phyloP scores from a whole-genome alignment of 345 rosid genomes.

The Gossypium stocksii region DNA sequence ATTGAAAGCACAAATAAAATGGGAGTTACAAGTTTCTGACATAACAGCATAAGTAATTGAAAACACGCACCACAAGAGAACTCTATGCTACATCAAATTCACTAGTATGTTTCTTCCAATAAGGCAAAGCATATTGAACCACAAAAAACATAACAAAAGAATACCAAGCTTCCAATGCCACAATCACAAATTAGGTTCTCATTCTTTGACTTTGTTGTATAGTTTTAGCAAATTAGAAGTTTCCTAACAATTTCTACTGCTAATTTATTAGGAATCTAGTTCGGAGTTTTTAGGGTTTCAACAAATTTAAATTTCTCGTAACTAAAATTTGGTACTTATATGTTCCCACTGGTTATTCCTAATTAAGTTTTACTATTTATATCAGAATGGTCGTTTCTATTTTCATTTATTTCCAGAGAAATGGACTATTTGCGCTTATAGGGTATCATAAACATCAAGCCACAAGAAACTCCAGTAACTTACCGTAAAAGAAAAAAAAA shows the following conservation, averaged over 20 bases:
- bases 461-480: neutral
- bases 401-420: neutral
- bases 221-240: neutral
- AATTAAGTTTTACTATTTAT: neutral
- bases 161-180: neutral
- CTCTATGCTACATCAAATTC: neutral
- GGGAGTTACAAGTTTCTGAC: neutral
- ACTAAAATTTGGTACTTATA: neutral
- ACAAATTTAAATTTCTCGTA: neutral
- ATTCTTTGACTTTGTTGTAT: neutral
- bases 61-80: neutral
- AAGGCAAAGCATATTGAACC: neutral
- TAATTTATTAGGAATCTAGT: neutral
- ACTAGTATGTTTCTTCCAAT: neutral
- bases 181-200: neutral
- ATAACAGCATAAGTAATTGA: neutral
- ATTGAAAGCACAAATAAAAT: neutral
- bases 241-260: neutral
- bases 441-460: neutral
- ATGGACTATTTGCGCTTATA: neutral
- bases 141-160: neutral
- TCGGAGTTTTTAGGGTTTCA: neutral
- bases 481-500: neutral
- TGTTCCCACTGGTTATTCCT: neutral
- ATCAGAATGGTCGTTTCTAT: neutral